phyloP scores from a whole-genome alignment of 257 asterid genomes.

The Thymus quinquecostatus region DNA sequence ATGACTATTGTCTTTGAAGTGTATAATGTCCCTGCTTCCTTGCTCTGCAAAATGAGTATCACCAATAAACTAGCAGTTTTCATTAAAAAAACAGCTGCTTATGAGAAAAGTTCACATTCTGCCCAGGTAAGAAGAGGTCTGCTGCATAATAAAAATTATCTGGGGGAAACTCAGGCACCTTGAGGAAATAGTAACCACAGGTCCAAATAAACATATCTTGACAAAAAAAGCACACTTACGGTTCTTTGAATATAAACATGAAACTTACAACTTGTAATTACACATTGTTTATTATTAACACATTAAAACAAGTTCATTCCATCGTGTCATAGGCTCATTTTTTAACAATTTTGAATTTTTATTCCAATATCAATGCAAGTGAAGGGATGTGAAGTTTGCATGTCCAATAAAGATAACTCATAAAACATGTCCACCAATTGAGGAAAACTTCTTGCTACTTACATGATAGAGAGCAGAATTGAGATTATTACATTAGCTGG shows the following conservation, averaged over 20 bases:
- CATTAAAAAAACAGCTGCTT: not conserved
- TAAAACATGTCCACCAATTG: not conserved
- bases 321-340: no score
- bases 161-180: not conserved
- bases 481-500: no score
- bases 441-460: not conserved
- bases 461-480: no score
- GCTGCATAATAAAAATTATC: not conserved
- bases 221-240: no score
- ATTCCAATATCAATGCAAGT: not conserved
- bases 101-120: not conserved
- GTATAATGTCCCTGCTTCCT: constrained; percentile 51
- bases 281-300: no score
- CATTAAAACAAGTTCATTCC: no score
- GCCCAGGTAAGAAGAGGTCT: not conserved
- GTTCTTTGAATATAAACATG: no score
- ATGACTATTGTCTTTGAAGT: constrained; percentile 47
- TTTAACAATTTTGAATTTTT: no score
- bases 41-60: constrained; percentile 48
- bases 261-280: no score
- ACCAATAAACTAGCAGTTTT: constrained; percentile 9
- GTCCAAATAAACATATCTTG: not conserved
- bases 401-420: not conserved
- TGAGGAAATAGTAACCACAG: not conserved
- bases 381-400: not conserved